Conservation (phyloP, 2,329 filamentous ascomycete species). For the Acrodontium crateriforme region DNA sequence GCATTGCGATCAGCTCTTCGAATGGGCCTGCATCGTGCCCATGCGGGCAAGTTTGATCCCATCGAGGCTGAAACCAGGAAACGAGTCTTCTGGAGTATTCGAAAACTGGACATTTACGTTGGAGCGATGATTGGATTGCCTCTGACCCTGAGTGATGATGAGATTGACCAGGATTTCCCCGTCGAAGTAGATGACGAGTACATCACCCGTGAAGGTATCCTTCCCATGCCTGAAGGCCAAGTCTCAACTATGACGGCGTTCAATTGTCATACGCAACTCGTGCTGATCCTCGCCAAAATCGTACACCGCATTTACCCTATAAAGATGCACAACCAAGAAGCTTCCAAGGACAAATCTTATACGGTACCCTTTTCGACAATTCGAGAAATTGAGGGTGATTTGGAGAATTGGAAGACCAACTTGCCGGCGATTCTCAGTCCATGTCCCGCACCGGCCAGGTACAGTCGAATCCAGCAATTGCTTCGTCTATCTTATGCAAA, state of each 20-base stretch:
- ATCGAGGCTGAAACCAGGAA: slow-evolving; percentile 37
- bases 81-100: slow-evolving; percentile 38
- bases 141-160: slow-evolving; percentile 34
- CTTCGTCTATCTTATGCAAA: slow-evolving; percentile 70
- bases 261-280: slow-evolving; percentile 46
- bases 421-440: slow-evolving; percentile 67
- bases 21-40: slow-evolving; percentile 38
- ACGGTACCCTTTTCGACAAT: slow-evolving; percentile 51
- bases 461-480: slow-evolving; percentile 50
- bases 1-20: slow-evolving; percentile 36
- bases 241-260: slow-evolving; percentile 45
- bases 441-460: slow-evolving; percentile 64
- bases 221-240: slow-evolving; percentile 40
- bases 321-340: slow-evolving; percentile 29
- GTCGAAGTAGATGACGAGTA: slow-evolving; percentile 37
- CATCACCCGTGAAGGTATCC: slow-evolving; percentile 34
- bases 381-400: slow-evolving; percentile 48
- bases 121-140: slow-evolving; percentile 37
- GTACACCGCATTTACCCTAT: slow-evolving; percentile 51
- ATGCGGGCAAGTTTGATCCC: slow-evolving; percentile 32
- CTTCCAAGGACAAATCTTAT: slow-evolving; percentile 40
- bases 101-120: slow-evolving; percentile 39
- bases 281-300: slow-evolving; percentile 45
- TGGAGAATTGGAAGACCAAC: slow-evolving; percentile 49
- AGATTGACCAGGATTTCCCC: slow-evolving; percentile 35